Evolutionary conservation across 306 rosid species (phyloP), one percentile per base, ranked within the genome.

Genomic region (Sechiopsis laciniata): DNA sequence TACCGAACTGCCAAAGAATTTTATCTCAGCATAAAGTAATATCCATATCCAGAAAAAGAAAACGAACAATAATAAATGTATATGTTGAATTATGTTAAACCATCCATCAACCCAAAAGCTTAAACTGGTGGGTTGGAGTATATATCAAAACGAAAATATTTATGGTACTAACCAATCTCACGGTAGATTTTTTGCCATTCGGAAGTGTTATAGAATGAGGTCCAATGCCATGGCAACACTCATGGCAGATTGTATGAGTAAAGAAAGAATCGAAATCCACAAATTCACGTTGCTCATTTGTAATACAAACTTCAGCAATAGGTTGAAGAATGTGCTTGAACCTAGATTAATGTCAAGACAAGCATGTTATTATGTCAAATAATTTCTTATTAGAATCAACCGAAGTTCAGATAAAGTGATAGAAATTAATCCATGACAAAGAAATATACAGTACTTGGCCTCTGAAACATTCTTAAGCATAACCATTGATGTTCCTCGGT

Each of bases 161-260:
- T 20, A 55, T 76, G 81, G 29, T 51, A 84, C 96, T 85, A 9
- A 90, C 98, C 97, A 88, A 77, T 91, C 98, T 84, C 70, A 94
- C 97, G 55, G 98, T 94, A 74, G 97, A 94, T 73, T 80, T 74
- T 73, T 80, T 82, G 71, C 98, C 98, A 85, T 83, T 83, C 69
- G 98, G 98, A 85, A 94, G 97, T 72, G 77, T 82, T 76, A 94
- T 94, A 74, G 85, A 78, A 86, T 90, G 97, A 73, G 98, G 98
- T 78, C 98, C 97, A 66, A 94, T 94, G 78, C 98, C 98, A 71
- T 94, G 98, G 89, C 97, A 90, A 85, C 98, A 94, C 84, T 94
- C 98, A 35, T 94, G 98, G 84, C 96, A 94, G 83, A 90, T 87
- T 69, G 96, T 87, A 79, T 89, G 96, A 72, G 98, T 90, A 78